These are phyloP conservation scores for Aspergillus fructus DNA, from an alignment of 2,329 filamentous ascomycete species.

Conservation along the genomic window DNA sequence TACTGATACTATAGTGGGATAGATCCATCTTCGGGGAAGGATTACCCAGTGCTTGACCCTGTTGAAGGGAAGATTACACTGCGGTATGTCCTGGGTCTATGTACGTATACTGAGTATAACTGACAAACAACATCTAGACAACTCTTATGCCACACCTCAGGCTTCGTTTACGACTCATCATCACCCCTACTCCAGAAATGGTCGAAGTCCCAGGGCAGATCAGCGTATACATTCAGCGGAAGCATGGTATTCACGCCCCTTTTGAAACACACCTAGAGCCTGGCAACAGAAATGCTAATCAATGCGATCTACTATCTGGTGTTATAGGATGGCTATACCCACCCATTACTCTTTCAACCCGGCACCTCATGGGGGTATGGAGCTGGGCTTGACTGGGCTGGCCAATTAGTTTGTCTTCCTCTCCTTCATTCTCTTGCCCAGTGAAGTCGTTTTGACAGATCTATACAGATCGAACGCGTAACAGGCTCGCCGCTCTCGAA, in stretches of 20 bases:
- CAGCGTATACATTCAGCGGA: neutral
- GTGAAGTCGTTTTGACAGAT: neutral
- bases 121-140: neutral
- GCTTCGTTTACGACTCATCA: neutral
- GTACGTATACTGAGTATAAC: neutral
- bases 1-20: too few species aligned
- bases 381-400: slow-evolving; percentile 1
- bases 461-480: neutral
- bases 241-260: neutral
- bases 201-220: neutral
- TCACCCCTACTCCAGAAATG: neutral
- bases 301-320: neutral
- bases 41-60: neutral
- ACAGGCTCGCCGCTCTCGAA: neutral
- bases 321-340: neutral
- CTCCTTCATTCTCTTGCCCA: too few species aligned
- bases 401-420: neutral
- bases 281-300: neutral
- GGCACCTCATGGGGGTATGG: neutral
- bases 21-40: neutral
- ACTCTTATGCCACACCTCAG: neutral
- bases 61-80: neutral
- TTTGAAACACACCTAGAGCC: neutral
- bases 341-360: neutral
- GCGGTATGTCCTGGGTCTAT: neutral